These are phyloP conservation scores for Pythium utonaiense DNA, from an alignment of 352 stramenopile genomes.

Conservation along the genomic window DNA sequence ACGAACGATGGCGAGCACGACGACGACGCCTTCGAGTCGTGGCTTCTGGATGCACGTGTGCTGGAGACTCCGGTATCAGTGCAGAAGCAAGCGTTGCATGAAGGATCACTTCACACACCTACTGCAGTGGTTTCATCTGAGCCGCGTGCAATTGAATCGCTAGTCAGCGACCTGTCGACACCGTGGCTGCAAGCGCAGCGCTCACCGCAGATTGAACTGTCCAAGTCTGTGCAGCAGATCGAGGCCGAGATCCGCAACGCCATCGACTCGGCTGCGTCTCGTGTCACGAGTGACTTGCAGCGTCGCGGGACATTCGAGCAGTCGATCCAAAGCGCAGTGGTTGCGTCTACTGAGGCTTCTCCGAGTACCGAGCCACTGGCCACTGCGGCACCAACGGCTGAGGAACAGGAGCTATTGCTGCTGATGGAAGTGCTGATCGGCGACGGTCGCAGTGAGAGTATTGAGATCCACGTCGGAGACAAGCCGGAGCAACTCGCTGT, in stretches of 20 bases:
- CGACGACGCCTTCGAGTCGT: conserved; percentile 17
- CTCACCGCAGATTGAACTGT: conserved; percentile 8
- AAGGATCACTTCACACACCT: not conserved
- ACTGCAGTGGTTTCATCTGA: not conserved
- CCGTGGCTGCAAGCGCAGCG: conserved; percentile 19
- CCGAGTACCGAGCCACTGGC: too few species aligned
- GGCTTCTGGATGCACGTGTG: conserved; percentile 16
- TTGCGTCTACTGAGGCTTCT: not conserved
- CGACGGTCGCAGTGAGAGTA: conserved; percentile 61
- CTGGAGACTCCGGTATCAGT: not conserved
- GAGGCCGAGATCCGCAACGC: conserved; percentile 56
- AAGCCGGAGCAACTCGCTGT: conserved; percentile 39
- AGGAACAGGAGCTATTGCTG: conserved; percentile 45
- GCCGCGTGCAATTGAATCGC: not conserved
- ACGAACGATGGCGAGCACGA: conserved; percentile 5
- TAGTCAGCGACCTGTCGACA: not conserved
- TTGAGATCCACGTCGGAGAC: conserved; percentile 60
- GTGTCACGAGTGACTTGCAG: conserved; percentile 35
- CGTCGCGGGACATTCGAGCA: conserved; percentile 33
- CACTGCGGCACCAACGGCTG: not conserved
- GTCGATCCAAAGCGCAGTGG: not conserved
- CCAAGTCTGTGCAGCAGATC: conserved; percentile 43
- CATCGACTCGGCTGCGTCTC: conserved; percentile 43
- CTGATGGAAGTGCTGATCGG: conserved; percentile 79
- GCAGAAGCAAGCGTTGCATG: not conserved